Evolutionary conservation across 495 filamentous ascomycete species (phyloP).

Genomic region (Penicillium lagena): DNA sequence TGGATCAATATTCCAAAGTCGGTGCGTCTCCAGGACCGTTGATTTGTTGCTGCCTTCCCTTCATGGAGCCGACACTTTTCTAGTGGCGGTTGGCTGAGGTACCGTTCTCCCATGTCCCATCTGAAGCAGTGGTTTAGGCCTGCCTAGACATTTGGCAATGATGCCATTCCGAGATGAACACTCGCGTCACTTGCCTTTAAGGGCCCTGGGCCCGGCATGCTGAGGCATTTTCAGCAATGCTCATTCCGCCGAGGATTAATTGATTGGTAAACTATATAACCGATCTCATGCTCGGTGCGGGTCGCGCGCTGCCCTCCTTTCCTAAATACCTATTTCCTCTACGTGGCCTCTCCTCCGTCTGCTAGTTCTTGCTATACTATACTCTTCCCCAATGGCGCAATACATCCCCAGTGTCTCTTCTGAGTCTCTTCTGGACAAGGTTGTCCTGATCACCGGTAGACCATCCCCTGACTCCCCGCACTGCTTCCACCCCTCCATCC

Average conservation of each 20-base stretch:
- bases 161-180: neutral
- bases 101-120: neutral
- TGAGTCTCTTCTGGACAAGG: conserved; percentile 31
- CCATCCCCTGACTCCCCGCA: neutral
- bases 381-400: conserved; percentile 15
- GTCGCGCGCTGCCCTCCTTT: neutral
- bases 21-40: neutral
- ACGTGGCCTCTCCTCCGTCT: conserved; percentile 2
- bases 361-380: neutral
- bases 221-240: neutral
- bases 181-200: no score
- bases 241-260: neutral
- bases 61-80: neutral
- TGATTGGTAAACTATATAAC: neutral
- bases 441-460: conserved; percentile 41
- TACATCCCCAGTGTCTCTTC: conserved; percentile 20
- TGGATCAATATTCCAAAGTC: neutral
- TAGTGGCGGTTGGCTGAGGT: conserved; percentile 3
- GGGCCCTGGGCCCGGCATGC: neutral
- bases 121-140: no score
- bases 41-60: neutral
- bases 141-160: neutral
- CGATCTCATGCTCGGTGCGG: neutral
- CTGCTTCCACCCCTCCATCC: neutral
- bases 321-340: neutral